phyloP scores from a whole-genome alignment of 2,329 filamentous ascomycete genomes.

The Hypoxylon sp. region DNA sequence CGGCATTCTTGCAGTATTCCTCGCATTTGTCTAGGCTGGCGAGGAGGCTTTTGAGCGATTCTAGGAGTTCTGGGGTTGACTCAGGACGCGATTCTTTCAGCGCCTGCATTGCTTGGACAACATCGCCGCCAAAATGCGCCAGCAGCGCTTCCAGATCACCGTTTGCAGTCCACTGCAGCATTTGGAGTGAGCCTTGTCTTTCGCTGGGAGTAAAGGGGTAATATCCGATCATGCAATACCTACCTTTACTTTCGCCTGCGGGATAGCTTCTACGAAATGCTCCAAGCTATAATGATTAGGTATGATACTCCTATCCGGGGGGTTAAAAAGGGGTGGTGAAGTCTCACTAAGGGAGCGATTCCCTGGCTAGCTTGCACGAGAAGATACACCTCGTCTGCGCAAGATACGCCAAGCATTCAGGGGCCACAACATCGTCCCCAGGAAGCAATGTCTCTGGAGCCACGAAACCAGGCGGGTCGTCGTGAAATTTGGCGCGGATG shows the following conservation, averaged over 20 bases:
- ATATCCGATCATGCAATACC: background rate
- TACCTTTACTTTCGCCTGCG: slow-evolving; percentile 30
- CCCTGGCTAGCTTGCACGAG: slow-evolving; percentile 55
- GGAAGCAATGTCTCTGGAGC: slow-evolving; percentile 49
- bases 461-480: slow-evolving; percentile 46
- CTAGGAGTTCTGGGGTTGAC: slow-evolving; percentile 41
- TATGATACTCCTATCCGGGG: too few relatives aligned
- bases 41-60: slow-evolving; percentile 42
- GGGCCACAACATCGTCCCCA: slow-evolving; percentile 43
- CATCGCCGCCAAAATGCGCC: slow-evolving; percentile 54
- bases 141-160: slow-evolving; percentile 48
- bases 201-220: background rate
- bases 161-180: slow-evolving; percentile 42
- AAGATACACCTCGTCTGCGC: slow-evolving; percentile 57
- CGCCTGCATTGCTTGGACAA: slow-evolving; percentile 58
- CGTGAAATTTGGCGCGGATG: slow-evolving; percentile 51
- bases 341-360: slow-evolving; percentile 52
- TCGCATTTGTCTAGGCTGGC: slow-evolving; percentile 45
- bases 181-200: slow-evolving; percentile 4
- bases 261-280: slow-evolving; percentile 48
- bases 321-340: too few relatives aligned
- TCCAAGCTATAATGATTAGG: slow-evolving; percentile 45
- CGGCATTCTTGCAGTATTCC: slow-evolving; percentile 45
- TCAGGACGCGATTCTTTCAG: slow-evolving; percentile 54
- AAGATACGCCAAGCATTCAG: slow-evolving; percentile 50